Evolutionary conservation across 208 protist species (phyloP), one percentile per base, ranked within the genome.

Genomic region (Acanthamoeba lenticulata): DNA sequence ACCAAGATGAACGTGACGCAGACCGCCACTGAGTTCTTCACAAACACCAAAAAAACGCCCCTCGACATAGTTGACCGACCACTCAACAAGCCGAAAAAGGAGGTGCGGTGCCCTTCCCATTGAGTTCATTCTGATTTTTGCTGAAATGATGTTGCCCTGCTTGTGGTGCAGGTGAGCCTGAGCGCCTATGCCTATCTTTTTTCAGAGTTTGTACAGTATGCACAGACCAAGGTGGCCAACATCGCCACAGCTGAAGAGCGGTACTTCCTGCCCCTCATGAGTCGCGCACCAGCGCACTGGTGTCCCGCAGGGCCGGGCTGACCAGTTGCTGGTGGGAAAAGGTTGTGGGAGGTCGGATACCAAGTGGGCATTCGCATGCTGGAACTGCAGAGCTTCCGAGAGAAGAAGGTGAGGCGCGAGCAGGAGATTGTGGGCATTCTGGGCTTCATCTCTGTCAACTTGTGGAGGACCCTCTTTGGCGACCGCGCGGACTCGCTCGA

Each of bases 401-500:
- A 97, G 38, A 96, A 96, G 69, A 94, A 90, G 47, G 89, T 69
- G 55, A 96, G 95, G 62, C 69, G 97, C 45, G 97, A 98, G 67
- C 98, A 96, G 27, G 94, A 97, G 77, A 52, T 98, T n/a, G 69
- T 97, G 6, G 88, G 95, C 44, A 97, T 97, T 34, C 96, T 98
- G 17, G 94, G 94, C 40, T 98, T 97, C 67, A 97, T 98, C 42
- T 65, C 94, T 38, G 94, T 79, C 21, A 95, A 94, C 29, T 94
- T 98, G 32, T 98, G 97, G 97, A 97, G 97, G 92, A 55, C 85
- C 74, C 93, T 98, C 29, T 98, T 98, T 94, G 96, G 96, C 55
- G 97, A 97, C 77, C 83, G 57, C 40, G 97, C 97, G 32, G 97
- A 98, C 88, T 94, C 86, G 32, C 90, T 97, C 27, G 95, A 97